Evolutionary conservation across 2,329 filamentous ascomycete species (phyloP).

Genomic region (Penicillium sp.): DNA sequence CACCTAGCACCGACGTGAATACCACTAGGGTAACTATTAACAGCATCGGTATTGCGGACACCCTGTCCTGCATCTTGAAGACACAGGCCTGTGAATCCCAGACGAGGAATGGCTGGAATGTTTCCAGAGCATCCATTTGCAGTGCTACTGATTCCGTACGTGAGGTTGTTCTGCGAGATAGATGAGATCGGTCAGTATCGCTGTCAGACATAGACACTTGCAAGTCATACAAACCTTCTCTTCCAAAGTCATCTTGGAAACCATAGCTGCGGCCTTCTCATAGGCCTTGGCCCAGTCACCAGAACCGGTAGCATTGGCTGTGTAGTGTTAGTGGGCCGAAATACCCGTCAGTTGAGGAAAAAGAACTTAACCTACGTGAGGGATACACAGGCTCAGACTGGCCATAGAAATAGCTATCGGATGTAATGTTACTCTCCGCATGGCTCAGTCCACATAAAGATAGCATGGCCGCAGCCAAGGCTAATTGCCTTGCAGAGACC

Average conservation of each 20-base stretch:
- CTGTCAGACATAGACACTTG: too few relatives aligned
- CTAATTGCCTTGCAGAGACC: conserved; percentile 14
- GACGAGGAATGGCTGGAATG: conserved; percentile 23
- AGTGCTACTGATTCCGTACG: conserved; percentile 18
- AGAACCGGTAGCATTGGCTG: conserved; percentile 20
- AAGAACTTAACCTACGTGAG: conserved; percentile 20
- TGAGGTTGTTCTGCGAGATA: conserved; percentile 23
- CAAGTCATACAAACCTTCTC: conserved; percentile 19
- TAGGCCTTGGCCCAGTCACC: conserved; percentile 27
- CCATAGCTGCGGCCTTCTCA: conserved; percentile 20
- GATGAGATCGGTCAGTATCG: neutral
- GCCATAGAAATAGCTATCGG: conserved; percentile 27
- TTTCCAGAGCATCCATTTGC: conserved; percentile 23
- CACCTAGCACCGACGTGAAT: conserved; percentile 45
- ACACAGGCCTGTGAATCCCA: conserved; percentile 48
- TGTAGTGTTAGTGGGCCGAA: neutral
- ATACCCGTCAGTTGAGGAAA: neutral
- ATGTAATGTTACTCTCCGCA: conserved; percentile 37
- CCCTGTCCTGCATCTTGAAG: conserved; percentile 49
- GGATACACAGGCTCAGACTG: conserved; percentile 27
- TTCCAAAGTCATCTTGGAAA: conserved; percentile 26
- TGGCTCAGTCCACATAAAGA: conserved; percentile 20
- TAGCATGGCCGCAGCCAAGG: conserved; percentile 18
- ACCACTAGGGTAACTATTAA: conserved; percentile 49
- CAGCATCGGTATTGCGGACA: conserved; percentile 46